A percentile compares a stretch with the other conserved stretches of the same genome.
These are phyloP conservation scores for Rhizopogon hawkerae DNA, from an alignment of 1,284 basidiomycete species.

Conservation along the genomic window DNA sequence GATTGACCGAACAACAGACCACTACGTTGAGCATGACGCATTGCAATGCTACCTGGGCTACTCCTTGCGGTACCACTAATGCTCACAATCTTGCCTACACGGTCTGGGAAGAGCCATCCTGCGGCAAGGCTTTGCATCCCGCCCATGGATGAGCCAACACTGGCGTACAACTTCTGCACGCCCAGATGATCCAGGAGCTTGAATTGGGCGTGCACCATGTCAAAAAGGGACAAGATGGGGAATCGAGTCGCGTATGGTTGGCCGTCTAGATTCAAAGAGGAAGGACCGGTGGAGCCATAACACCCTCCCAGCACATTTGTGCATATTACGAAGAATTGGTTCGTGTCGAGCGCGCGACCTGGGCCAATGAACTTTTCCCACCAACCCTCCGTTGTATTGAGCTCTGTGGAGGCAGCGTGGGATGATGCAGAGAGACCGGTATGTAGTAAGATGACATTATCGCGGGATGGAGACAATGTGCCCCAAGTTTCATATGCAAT, in stretches of 20 bases:
- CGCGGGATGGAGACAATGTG: conserved; percentile 62
- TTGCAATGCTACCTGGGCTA: conserved; percentile 86
- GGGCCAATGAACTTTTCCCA: conserved; percentile 99
- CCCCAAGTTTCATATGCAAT: conserved; percentile 99
- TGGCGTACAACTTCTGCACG: conserved; percentile 83
- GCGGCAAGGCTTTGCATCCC: conserved; percentile 98
- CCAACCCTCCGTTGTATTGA: conserved; percentile 86
- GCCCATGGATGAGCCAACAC: conserved; percentile 92
- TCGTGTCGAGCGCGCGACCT: conserved; percentile 87
- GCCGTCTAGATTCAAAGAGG: conserved; percentile 67
- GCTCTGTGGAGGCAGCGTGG: conserved; percentile 80
- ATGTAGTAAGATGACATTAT: conserved; percentile 95
- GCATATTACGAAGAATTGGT: conserved; percentile 90
- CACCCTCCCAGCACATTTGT: conserved; percentile 97
- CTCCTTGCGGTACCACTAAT: conserved; percentile 93
- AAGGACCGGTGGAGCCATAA: conserved; percentile 94
- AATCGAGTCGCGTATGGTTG: conserved; percentile 84
- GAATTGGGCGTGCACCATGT: conserved; percentile 96
- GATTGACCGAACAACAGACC: conserved; percentile 42
- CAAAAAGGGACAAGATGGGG: conserved; percentile 88
- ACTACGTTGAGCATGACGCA: conserved; percentile 93
- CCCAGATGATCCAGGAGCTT: conserved; percentile 78
- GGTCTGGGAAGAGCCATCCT: conserved; percentile 84
- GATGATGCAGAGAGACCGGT: conserved; percentile 94
- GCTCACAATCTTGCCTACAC: conserved; percentile 84